A percentile compares a stretch with the other conserved stretches of the same genome.
These are phyloP conservation scores for Paramecium primaurelia DNA, from an alignment of 73 alveolate genomes.

Conservation along the genomic window DNA sequence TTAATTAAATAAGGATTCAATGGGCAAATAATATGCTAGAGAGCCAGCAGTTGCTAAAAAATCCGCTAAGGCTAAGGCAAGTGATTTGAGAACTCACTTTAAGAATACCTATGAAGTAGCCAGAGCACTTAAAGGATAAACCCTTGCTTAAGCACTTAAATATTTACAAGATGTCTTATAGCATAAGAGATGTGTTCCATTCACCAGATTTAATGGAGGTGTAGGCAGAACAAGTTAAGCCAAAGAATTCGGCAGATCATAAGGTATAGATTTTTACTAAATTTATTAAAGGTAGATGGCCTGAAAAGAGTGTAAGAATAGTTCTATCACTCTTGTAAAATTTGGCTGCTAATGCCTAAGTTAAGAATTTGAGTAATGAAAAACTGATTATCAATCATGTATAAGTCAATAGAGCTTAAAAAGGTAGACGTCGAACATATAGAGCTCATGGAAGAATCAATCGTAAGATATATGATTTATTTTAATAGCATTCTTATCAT, in stretches of 20 bases:
- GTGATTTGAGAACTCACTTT: constrained; percentile 92
- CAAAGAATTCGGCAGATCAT: constrained; percentile 77
- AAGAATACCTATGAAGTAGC: constrained; percentile 95
- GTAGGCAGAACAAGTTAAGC: constrained; percentile 95
- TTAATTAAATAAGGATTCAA: constrained; percentile 45
- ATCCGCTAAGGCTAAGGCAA: constrained; percentile 85
- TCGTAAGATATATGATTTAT: constrained; percentile 51
- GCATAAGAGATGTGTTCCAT: constrained; percentile 90
- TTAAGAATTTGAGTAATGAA: constrained; percentile 85
- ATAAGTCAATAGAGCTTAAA: constrained; percentile 89
- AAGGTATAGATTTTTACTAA: constrained; percentile 57
- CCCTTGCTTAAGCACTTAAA: constrained; percentile 83
- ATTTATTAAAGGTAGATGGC: constrained; percentile 76
- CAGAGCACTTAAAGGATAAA: constrained; percentile 90
- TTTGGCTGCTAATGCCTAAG: constrained; percentile 91
- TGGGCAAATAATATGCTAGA: constrained; percentile 83
- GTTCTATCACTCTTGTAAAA: constrained; percentile 81
- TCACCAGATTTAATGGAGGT: constrained; percentile 86
- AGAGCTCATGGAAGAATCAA: constrained; percentile 98
- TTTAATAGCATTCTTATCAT: constrained; percentile 76
- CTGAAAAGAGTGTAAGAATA: constrained; percentile 90
- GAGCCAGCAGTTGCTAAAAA: constrained; percentile 81
- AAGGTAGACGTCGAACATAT: constrained; percentile 98
- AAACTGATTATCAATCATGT: constrained; percentile 85
- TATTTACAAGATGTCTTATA: constrained; percentile 92